A percentile compares a stretch with the other conserved stretches of the same genome.
Conservation (phyloP, 768 basidiomycete genomes). For the Phaeotremella fagi region DNA sequence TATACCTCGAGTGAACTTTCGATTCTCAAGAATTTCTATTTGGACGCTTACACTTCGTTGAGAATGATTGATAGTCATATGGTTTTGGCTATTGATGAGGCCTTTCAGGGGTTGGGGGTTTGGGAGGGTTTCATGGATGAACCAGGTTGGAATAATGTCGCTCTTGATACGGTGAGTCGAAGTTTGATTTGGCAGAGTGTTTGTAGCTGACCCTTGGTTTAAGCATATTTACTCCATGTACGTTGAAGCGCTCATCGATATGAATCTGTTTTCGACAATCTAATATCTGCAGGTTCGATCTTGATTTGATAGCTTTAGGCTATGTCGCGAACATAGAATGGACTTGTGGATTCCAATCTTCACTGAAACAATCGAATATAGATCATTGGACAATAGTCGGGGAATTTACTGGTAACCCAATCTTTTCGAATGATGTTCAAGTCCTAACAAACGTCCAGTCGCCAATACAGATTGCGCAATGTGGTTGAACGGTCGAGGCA, state of each 20-base stretch:
- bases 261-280: too few species aligned
- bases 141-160: constrained; percentile 30
- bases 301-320: constrained; percentile 25
- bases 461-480: constrained; percentile 55
- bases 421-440: neutral
- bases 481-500: constrained; percentile 77
- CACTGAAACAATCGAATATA: constrained; percentile 38
- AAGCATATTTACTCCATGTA: constrained; percentile 47
- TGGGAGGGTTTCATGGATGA: constrained; percentile 42
- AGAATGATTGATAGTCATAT: constrained; percentile 3
- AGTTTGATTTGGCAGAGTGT: neutral
- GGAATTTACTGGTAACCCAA: constrained; percentile 63
- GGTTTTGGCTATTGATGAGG: constrained; percentile 32
- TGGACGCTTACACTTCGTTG: constrained; percentile 28
- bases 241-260: neutral
- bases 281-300: constrained; percentile 37
- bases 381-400: constrained; percentile 81
- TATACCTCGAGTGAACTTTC: constrained; percentile 19
- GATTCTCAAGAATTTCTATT: constrained; percentile 31
- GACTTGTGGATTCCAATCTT: constrained; percentile 29
- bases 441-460: constrained; percentile 7
- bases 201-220: neutral
- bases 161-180: constrained; percentile 41
- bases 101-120: constrained; percentile 34
- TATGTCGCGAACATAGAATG: constrained; percentile 38